These are phyloP conservation scores for Recurvomyces mirabilis DNA, from an alignment of 495 filamentous ascomycete species.

Conservation along the genomic window DNA sequence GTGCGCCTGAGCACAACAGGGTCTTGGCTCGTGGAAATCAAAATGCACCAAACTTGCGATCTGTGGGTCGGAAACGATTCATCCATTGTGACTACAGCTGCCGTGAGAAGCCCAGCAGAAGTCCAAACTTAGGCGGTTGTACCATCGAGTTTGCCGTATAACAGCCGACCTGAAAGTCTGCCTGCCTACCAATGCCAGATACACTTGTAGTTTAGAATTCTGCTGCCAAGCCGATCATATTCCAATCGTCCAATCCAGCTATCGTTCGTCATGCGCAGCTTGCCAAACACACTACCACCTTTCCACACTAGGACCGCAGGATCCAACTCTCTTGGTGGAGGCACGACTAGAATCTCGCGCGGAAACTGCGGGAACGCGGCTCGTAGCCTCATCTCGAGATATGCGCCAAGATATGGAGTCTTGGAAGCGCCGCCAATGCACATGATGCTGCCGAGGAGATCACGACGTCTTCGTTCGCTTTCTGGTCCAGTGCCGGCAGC, in stretches of 20 bases:
- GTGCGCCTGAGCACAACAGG: too few relatives aligned
- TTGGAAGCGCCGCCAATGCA: conserved; percentile 82
- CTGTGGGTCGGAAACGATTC: too few relatives aligned
- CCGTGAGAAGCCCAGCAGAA: too few relatives aligned
- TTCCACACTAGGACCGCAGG: conserved; percentile 95
- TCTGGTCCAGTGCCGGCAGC: conserved; percentile 43
- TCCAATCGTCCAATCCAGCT: conserved; percentile 83
- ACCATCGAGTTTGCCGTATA: too few relatives aligned
- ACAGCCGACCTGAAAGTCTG: too few relatives aligned
- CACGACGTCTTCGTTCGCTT: conserved; percentile 84
- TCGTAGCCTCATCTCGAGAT: conserved; percentile 71
- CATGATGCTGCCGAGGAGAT: conserved; percentile 92
- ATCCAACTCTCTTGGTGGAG: conserved; percentile 83
- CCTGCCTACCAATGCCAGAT: conserved; percentile 66
- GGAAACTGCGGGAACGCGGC: conserved; percentile 53
- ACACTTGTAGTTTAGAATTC: conserved; percentile 75
- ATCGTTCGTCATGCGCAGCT: conserved; percentile 74
- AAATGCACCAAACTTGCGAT: too few relatives aligned
- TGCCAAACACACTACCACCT: conserved; percentile 94
- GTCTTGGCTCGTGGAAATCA: too few relatives aligned
- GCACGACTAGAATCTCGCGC: conserved; percentile 79
- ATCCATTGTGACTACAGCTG: too few relatives aligned
- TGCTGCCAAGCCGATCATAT: conserved; percentile 74
- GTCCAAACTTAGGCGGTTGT: too few relatives aligned
- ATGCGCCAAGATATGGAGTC: conserved; percentile 60